Percentiles rank a stretch among this genome's conserved stretches.
These are phyloP conservation scores for Phytophthora pseudosyringae DNA, from an alignment of 352 stramenopile genomes.

Conservation along the genomic window DNA sequence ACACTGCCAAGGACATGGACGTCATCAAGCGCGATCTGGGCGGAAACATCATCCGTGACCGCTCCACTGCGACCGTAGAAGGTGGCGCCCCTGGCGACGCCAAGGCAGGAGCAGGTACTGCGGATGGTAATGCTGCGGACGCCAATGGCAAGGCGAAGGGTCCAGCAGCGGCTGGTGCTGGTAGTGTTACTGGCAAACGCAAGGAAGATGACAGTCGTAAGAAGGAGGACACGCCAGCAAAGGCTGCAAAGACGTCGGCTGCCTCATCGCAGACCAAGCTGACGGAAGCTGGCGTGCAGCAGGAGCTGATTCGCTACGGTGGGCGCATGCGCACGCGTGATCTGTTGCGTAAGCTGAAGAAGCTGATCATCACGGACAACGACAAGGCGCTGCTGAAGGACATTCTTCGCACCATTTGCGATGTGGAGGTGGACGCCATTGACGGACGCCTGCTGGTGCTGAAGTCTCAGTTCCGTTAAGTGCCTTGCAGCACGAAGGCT, in stretches of 20 bases:
- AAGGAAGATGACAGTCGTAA: slow-evolving; percentile 47
- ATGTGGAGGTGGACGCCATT: slow-evolving; percentile 87
- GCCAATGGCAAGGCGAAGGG: slow-evolving; percentile 33
- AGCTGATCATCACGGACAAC: slow-evolving; percentile 80
- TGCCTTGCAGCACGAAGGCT: background rate
- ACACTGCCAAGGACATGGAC: slow-evolving; percentile 83
- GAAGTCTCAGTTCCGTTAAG: slow-evolving; percentile 89
- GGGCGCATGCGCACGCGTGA: slow-evolving; percentile 83
- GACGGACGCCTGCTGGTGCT: slow-evolving; percentile 83
- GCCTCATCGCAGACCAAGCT: slow-evolving; percentile 62
- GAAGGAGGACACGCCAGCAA: slow-evolving; percentile 59
- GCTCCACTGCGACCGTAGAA: slow-evolving; percentile 36
- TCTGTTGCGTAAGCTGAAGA: slow-evolving; percentile 83
- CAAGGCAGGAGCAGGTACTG: slow-evolving; percentile 33
- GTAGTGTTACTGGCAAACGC: slow-evolving; percentile 51
- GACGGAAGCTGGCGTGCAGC: slow-evolving; percentile 83
- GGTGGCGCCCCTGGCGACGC: slow-evolving; percentile 24
- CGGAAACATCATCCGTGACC: slow-evolving; percentile 82
- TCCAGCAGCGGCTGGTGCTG: slow-evolving; percentile 14
- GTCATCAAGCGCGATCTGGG: slow-evolving; percentile 81
- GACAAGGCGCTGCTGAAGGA: slow-evolving; percentile 87
- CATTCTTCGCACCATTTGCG: slow-evolving; percentile 88
- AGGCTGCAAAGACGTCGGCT: slow-evolving; percentile 43
- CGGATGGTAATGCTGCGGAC: slow-evolving; percentile 34
- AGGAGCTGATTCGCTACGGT: slow-evolving; percentile 84